A percentile compares a stretch with the other conserved stretches of the same genome.
Conservation (phyloP, 1,139 yeast genomes). For the Geotrichum restrictum region DNA sequence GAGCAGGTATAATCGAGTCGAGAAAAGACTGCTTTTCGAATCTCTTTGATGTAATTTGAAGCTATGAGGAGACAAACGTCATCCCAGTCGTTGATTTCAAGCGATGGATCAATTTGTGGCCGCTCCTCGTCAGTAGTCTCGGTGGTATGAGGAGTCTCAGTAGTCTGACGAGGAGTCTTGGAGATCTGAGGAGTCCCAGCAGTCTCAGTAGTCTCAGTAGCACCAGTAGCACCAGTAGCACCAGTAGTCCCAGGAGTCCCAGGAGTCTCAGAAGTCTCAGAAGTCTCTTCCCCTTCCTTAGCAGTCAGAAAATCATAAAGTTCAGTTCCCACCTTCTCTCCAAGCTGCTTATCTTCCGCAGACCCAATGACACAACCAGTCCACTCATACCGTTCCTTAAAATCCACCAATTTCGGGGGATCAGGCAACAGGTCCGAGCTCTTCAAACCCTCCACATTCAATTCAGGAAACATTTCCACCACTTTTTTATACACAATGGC, state of each 20-base stretch:
- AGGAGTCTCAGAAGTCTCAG: no score
- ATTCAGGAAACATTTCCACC: slow-evolving; percentile 39
- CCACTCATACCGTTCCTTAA: slow-evolving; percentile 35
- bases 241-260: no score
- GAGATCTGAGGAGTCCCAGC: no score
- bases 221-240: no score
- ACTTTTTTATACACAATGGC: slow-evolving; percentile 43
- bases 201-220: no score
- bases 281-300: not conserved
- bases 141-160: no score
- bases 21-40: slow-evolving; percentile 52
- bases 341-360: slow-evolving; percentile 27
- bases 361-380: slow-evolving; percentile 29
- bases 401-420: slow-evolving; percentile 38
- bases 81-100: slow-evolving; percentile 67
- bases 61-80: slow-evolving; percentile 69
- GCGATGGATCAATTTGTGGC: slow-evolving; percentile 1
- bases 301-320: slow-evolving; percentile 20
- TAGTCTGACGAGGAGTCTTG: not conserved
- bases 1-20: slow-evolving; percentile 80
- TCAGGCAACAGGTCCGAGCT: slow-evolving; percentile 44
- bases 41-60: slow-evolving; percentile 51
- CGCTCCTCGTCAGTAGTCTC: not conserved
- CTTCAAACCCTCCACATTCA: slow-evolving; percentile 33
- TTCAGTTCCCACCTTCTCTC: slow-evolving; percentile 25